These are phyloP conservation scores for Phytophthora ohioensis DNA, from an alignment of 352 stramenopile species.

Conservation along the genomic window DNA sequence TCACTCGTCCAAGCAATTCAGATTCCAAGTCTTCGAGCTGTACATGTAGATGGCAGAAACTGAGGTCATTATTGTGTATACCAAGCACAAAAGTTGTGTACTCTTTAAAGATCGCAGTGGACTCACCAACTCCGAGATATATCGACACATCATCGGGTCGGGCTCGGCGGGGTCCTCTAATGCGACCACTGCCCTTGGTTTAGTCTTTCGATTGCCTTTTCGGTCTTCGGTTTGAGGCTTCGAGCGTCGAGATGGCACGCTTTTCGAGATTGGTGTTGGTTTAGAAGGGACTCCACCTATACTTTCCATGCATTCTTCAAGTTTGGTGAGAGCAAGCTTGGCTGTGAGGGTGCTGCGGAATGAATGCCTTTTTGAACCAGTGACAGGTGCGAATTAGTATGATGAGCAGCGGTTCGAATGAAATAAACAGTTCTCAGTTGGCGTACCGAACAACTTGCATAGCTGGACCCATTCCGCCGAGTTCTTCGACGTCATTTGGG, in stretches of 20 bases:
- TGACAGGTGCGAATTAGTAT: not conserved
- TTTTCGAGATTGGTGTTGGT: slow-evolving; percentile 4
- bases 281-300: not conserved
- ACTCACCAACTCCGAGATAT: slow-evolving; percentile 45
- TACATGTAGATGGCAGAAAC: not conserved
- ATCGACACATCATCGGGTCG: slow-evolving; percentile 49
- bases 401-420: not conserved
- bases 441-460: slow-evolving; percentile 46
- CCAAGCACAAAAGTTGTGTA: not conserved
- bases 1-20: slow-evolving; percentile 42
- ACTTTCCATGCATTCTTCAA: slow-evolving; percentile 28
- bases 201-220: not conserved
- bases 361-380: slow-evolving; percentile 36
- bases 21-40: slow-evolving; percentile 45
- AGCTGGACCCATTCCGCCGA: slow-evolving; percentile 19
- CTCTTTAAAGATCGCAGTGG: not conserved
- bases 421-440: not conserved
- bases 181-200: not conserved
- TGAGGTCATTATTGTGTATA: not conserved
- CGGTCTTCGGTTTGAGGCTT: slow-evolving; percentile 6
- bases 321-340: slow-evolving; percentile 22
- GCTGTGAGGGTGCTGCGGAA: slow-evolving; percentile 43
- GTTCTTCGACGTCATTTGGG: not conserved
- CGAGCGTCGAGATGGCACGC: slow-evolving; percentile 1
- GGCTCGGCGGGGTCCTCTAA: slow-evolving; percentile 17